Base-by-base conservation (phyloP, 768 basidiomycete genomes). In the Phlegmacium glaucopus region DNA sequence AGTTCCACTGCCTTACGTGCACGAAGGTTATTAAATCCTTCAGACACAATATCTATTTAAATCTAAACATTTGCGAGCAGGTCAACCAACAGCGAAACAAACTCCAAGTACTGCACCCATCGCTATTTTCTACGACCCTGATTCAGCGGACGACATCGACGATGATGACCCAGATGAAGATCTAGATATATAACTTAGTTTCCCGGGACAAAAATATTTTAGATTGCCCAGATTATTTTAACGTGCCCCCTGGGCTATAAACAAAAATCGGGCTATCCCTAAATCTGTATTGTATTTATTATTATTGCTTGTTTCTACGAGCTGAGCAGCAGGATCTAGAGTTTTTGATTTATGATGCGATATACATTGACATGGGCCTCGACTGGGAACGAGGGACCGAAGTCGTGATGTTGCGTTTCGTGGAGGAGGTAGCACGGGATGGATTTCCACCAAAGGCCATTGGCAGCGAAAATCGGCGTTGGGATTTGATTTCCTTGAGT, bases 141-240 rank as follows among this genome's bases (percentile, higher is more conserved):
- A 94, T 61, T 91, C 90, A 22, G 92, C 88, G 22, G 94, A 96
- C 59, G 94, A 96, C 55, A 79, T 94, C 42, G 94, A 96, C 60
- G 94, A 94, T 45, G 94, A 95, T 46, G 94, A 96, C 71, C 94
- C 94, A 16, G 94, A 96, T 56, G 94, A 95, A 61, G 93, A 95
- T 66, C 70, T 95, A 50, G 90, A 95, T 58, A 87, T 94, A 48
- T 93, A 47, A 47, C n/a, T 44, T 8, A 8, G 10, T 11, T 12
- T 15, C 16, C 2, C 12, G 2, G 44, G 25, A 44, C 4, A 17
- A 34, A 13, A 35, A 44, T 3, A n/a, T 34, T 34, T 3, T 34
- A 22, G 22, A 22, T 22, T 22, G 22, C 22, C 22, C 22, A 22
- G 22, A 22, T 3, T 22, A 3, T 3, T 22, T 22, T 22, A 22